Evolutionary conservation across 2,329 filamentous ascomycete species (phyloP), one percentile per base, ranked within the genome.

Genomic region (Aspergillus sp.): DNA sequence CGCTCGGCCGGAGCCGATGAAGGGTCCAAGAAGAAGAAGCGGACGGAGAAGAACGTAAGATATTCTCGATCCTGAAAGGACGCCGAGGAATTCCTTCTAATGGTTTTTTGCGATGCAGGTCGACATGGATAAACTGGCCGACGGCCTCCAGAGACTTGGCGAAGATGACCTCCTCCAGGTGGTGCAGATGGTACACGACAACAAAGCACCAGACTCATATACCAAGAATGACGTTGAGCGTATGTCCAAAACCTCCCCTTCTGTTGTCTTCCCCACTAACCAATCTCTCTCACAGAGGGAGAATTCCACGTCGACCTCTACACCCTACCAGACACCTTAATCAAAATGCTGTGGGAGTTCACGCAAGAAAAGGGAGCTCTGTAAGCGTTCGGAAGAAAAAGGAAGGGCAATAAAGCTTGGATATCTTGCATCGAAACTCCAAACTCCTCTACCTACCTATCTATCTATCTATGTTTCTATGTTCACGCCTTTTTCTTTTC

Each of bases 281-380:
- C 16, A 2, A 2, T 47, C 70, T 74, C 67, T 72, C 67, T 72
- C 70, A 53, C 71, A 91, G 92, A 93, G 72, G 95, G 95, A 71
- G 95, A 99, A 79, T 99, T 99, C 80, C 95, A 96, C 62, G 94
- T 99, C 68, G 95, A 99, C 73, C 84, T 99, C 59, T 98, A 96
- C 80, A 98, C 95, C n/a, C 87, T 99, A 65, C 93, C 95, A 1
- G 95, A 98, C 66, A 79, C 81, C 29, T 84, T 98, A 42, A 90
- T 95, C 73, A 96, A 95, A 77, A 92, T 92, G 87, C 87, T 99
- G 61, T 98, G 94, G 94, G 94, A 97, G 62, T 96, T 95, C 73
- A 86, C 86, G 47, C 74, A 73, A 55, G 77, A 80, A 52, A 80
- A 79, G 65, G 76, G 76, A 29, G 75, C 70, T 57, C 61, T 76